phyloP scores from a whole-genome alignment of 306 rosid genomes.

The Dalbergia oliveri region DNA sequence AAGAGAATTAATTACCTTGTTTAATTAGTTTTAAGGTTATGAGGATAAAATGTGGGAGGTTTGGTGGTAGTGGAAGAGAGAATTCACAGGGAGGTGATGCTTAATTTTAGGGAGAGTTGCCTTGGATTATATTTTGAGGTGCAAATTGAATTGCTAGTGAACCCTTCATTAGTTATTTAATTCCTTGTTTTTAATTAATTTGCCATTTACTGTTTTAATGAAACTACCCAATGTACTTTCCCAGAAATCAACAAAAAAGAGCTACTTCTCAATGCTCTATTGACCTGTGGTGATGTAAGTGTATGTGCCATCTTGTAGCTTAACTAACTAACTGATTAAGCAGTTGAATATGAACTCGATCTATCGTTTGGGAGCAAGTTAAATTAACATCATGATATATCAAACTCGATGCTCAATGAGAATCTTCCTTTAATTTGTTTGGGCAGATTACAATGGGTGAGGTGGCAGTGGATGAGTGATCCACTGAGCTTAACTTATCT shows the following conservation, averaged over 20 bases:
- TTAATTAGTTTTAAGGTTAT: neutral
- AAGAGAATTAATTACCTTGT: neutral
- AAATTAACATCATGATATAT: neutral
- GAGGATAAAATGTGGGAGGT: neutral
- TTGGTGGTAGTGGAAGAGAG: constrained; percentile 57
- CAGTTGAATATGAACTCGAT: neutral
- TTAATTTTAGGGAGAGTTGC: constrained; percentile 39
- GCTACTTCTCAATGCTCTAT: too few relatives aligned
- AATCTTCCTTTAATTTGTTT: neutral
- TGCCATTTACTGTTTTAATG: too few relatives aligned
- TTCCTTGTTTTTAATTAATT: too few relatives aligned
- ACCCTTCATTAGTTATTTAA: neutral
- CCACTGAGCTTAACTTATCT: too few relatives aligned
- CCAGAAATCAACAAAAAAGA: too few relatives aligned
- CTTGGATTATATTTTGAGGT: constrained; percentile 33
- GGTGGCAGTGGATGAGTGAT: too few relatives aligned
- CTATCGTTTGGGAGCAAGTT: neutral
- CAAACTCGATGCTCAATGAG: neutral
- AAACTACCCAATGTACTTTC: too few relatives aligned
- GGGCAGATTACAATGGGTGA: too few relatives aligned
- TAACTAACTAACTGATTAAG: neutral
- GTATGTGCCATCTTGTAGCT: neutral
- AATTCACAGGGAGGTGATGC: constrained; percentile 51
- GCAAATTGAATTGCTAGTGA: constrained; percentile 24
- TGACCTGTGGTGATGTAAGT: neutral